Base-by-base conservation (phyloP, 805 yeast species). In the Yamadazyma laniorum region DNA sequence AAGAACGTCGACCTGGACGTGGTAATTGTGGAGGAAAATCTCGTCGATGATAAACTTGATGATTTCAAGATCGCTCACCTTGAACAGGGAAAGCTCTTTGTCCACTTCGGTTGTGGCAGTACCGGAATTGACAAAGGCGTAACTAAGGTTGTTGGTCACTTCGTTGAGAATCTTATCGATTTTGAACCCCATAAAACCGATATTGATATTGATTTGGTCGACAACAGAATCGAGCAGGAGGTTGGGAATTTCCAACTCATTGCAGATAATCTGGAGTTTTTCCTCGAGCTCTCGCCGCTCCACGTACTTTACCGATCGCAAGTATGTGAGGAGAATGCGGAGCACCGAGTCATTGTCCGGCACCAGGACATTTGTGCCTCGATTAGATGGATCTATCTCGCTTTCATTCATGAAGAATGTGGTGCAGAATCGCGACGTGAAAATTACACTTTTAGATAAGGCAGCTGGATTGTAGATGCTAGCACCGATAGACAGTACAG, bases 41-140 rank as follows among this genome's bases (percentile, higher is more conserved):
- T 58, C 64, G 38, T 75, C 78, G 18, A 79, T 64, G n/a, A 71
- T 46, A 30, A 59, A 63, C 42, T 77, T 71, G 36, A 74, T 57
- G 15, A 66, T 49, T 18, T 63, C 70, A 15, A 73, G 55, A 43
- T 74, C 78, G 3, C 56, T 52, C 3, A 62, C 53, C 1, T 69
- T 44, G 43, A 59, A 66, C 2, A 39, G 42, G 3, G 63, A 70
- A 57, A 68, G 45, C 34, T 47, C 35, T 66, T 74, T 48, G 63
- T 72, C 63, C 2, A 67, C 21, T 11, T n/a, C 21, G 13, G 25
- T 31, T 25, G 25, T 18, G 12, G 8, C 17, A 9, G 30, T 6
- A 8, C 16, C 23, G 5, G 25, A 18, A 30, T 45, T 45, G 17
- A 74, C 60, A 31, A 73, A 64, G 14, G 61, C 53, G 47, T 67